Base-by-base conservation (phyloP, 192 early-diverging fungal genomes). In the Coemansia sp. region DNA sequence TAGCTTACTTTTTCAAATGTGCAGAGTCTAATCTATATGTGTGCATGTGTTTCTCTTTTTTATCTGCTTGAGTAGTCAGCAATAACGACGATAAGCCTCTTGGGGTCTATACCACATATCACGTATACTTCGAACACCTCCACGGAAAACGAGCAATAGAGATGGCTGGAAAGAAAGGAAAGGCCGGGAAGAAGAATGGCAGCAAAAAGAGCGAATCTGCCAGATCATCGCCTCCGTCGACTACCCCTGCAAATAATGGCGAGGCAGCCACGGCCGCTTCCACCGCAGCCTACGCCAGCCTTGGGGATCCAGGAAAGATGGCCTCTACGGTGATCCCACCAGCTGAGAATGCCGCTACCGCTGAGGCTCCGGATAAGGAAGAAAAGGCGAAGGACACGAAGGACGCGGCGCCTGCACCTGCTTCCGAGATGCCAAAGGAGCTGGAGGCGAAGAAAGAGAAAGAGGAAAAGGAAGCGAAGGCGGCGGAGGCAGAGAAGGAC, bases 91-190 rank as follows among this genome's bases (percentile, higher is more conserved):
- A 41, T 12, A 59, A 16, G 17, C 51, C 20, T 25, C 20, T 54
- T 22, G 19, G 32, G 32, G 32, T 32, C 32, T 32, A 32, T 54
- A 54, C 9, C 2, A 50, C 48, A 50, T n/a, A 12, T 7, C 51
- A 54, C 51, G 22, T 54, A 54, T 54, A 54, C 32, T 25, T 9
- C 51, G 4, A 17, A 50, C 7, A 19, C 25, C 25, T 25, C 6
- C 25, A 54, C 51, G 51, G 45, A 43, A 50, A 61, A 14, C 41
- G 17, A 58, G 7, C 38, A 13, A 8, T 17, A 66, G 63, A 17
- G 19, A 76, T 77, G 75, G 75, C 20, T 32, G 57, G 57, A 59
- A 59, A 59, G 57, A 77, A 77, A 46, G 55, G 50, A 56, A 77
- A 77, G 63, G 63, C 61, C 49, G 61, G 62, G 38, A 77, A 77